phyloP scores from a whole-genome alignment of 306 rosid genomes.

The Geum urbanum region DNA sequence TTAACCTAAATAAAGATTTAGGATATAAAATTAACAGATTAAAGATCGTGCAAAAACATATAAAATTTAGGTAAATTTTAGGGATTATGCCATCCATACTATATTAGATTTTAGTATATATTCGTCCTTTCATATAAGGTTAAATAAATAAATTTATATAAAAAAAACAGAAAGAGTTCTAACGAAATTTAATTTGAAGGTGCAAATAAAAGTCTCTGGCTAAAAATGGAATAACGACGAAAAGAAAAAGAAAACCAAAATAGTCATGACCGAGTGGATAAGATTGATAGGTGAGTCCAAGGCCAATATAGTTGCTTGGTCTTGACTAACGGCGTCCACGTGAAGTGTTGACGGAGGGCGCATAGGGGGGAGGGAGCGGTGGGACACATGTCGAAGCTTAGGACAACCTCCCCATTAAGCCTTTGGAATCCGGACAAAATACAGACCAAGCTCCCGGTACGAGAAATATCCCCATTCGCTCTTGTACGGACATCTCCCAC shows the following conservation, averaged over 20 bases:
- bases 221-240: neutral
- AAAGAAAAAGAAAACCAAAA: neutral
- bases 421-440: constrained; percentile 25
- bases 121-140: too few species aligned
- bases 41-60: too few species aligned
- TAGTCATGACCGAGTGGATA: neutral
- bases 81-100: too few species aligned
- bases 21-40: too few species aligned
- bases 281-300: neutral
- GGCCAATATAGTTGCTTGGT: neutral
- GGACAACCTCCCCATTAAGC: neutral
- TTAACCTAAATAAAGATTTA: too few species aligned
- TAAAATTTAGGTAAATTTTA: too few species aligned
- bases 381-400: constrained; percentile 32
- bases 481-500: constrained; percentile 31
- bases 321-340: constrained; percentile 9
- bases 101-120: too few species aligned
- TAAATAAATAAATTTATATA: too few species aligned
- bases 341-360: neutral
- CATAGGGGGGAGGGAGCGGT: neutral
- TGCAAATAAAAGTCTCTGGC: too few species aligned
- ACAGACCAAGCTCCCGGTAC: constrained; percentile 12
- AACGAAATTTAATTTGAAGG: too few species aligned
- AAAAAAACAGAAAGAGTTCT: too few species aligned
- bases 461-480: constrained; percentile 16